These are phyloP conservation scores for Dioszegia hungarica DNA, from an alignment of 768 basidiomycete species.

Conservation along the genomic window DNA sequence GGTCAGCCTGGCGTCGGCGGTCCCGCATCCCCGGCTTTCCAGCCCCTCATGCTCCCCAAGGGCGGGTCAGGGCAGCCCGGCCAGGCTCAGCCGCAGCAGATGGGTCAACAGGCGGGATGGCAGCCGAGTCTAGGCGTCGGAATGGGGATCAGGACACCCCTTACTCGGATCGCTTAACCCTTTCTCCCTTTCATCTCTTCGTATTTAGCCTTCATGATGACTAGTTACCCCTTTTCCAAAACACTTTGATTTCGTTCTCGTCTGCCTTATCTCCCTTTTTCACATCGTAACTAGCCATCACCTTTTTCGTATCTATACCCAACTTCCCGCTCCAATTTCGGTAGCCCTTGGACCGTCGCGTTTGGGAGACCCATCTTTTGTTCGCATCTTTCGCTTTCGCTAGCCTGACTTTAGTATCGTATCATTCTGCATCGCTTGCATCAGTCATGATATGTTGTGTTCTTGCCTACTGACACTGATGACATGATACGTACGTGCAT, in stretches of 20 bases:
- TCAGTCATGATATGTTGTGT: no score
- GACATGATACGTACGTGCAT: no score
- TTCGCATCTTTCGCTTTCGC: background rate
- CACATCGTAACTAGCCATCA: background rate
- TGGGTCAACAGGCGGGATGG: background rate
- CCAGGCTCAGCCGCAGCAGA: background rate
- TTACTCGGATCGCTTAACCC: background rate
- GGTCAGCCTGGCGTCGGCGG: slow-evolving; percentile 40
- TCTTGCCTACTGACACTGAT: no score
- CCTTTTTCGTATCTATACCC: background rate
- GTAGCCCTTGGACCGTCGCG: background rate
- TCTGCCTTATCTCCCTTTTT: background rate
- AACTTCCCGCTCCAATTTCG: background rate
- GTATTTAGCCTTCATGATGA: no score
- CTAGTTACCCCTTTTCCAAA: background rate
- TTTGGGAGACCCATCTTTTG: background rate
- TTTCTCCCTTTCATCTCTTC: background rate
- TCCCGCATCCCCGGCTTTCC: slow-evolving; percentile 30
- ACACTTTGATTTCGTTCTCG: slow-evolving; percentile 1
- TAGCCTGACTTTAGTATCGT: background rate
- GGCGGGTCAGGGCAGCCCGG: background rate
- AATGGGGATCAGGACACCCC: background rate
- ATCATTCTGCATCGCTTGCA: no score
- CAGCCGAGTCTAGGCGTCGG: background rate
- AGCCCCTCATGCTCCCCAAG: slow-evolving; percentile 11